Evolutionary conservation across 352 stramenopile species (phyloP).

Genomic region (Phytophthora constricta): DNA sequence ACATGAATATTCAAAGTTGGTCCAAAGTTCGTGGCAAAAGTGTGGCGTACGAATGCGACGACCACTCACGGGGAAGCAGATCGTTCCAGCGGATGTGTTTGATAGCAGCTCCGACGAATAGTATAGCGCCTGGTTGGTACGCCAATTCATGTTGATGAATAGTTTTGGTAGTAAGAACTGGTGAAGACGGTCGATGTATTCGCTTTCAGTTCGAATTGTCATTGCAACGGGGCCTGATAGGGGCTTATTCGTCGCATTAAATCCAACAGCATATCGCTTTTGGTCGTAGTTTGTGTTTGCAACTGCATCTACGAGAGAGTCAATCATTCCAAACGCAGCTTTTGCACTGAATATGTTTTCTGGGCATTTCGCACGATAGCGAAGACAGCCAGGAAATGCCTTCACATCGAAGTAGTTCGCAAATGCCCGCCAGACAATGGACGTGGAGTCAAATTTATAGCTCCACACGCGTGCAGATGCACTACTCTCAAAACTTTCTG

Average conservation of each 20-base stretch:
- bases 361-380: constrained; percentile 22
- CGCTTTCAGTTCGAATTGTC: constrained; percentile 29
- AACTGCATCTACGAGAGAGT: constrained; percentile 32
- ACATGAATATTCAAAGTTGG: constrained; percentile 33
- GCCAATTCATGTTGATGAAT: constrained; percentile 37
- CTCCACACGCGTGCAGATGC: constrained; percentile 27
- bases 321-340: constrained; percentile 38
- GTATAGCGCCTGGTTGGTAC: constrained; percentile 40
- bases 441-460: constrained; percentile 54
- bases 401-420: constrained; percentile 20
- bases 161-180: constrained; percentile 44
- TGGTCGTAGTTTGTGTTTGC: too few relatives aligned
- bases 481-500: background rate
- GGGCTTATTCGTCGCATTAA: background rate
- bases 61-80: constrained; percentile 33
- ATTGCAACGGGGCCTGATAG: background rate
- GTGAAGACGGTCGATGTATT: constrained; percentile 50
- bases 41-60: background rate
- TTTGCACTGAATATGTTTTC: constrained; percentile 4
- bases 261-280: too few relatives aligned
- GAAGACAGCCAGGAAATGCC: constrained; percentile 30
- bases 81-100: background rate
- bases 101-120: constrained; percentile 32
- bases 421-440: constrained; percentile 38
- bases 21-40: constrained; percentile 37